Conservation (phyloP, 2,329 filamentous ascomycete species). For the Aspergillus neoniger region DNA sequence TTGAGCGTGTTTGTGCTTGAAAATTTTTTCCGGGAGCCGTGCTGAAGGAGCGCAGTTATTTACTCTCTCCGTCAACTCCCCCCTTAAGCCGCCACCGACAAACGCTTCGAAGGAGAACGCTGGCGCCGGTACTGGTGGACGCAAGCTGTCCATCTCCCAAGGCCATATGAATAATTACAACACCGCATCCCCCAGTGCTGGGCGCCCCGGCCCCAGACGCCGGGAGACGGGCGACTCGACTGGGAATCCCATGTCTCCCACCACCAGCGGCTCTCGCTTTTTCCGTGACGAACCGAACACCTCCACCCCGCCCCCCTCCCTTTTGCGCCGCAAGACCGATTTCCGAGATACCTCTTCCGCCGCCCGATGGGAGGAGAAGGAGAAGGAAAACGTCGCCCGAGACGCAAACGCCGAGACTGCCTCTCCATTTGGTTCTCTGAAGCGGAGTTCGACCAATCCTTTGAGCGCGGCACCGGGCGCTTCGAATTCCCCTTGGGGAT, state of each 20-base stretch:
- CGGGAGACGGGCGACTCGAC: constrained; percentile 79
- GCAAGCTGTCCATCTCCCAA: constrained; percentile 82
- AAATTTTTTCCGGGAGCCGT: constrained; percentile 5
- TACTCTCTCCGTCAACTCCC: constrained; percentile 84
- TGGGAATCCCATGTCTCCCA: constrained; percentile 53
- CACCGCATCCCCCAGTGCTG: constrained; percentile 71
- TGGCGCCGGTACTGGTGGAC: constrained; percentile 51
- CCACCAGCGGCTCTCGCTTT: constrained; percentile 47
- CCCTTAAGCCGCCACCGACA: constrained; percentile 79
- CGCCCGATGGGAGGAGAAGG: constrained; percentile 51
- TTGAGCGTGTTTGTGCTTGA: background rate
- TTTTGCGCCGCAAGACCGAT: constrained; percentile 64
- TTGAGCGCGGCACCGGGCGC: constrained; percentile 53
- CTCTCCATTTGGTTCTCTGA: constrained; percentile 56
- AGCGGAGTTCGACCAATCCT: constrained; percentile 58
- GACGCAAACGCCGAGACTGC: constrained; percentile 45
- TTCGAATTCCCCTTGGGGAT: constrained; percentile 59
- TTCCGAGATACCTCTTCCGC: constrained; percentile 53
- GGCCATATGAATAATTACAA: constrained; percentile 65
- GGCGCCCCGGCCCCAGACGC: constrained; percentile 74
- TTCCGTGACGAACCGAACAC: constrained; percentile 56
- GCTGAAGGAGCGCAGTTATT: constrained; percentile 64
- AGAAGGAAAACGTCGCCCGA: constrained; percentile 48
- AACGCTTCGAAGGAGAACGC: constrained; percentile 60
- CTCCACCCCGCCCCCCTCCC: constrained; percentile 61